Evolutionary conservation across 2,329 filamentous ascomycete species (phyloP).

Genomic region (Colletotrichum agaves): DNA sequence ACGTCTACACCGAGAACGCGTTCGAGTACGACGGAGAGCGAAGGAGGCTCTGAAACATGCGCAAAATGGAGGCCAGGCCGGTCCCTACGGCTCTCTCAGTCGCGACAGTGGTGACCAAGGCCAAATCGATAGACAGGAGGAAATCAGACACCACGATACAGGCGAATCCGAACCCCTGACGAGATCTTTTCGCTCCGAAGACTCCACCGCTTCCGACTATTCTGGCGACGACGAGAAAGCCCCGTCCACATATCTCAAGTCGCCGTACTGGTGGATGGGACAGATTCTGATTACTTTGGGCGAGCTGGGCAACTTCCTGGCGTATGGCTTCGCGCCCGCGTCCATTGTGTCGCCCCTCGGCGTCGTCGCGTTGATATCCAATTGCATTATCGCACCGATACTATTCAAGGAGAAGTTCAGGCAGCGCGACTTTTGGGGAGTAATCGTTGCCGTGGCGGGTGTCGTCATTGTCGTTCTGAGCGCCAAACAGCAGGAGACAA

Average conservation of each 20-base stretch:
- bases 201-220: constrained; percentile 51
- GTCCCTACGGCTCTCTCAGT: constrained; percentile 50
- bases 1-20: constrained; percentile 77
- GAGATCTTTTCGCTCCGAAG: constrained; percentile 59
- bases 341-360: constrained; percentile 97
- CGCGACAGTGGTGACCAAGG: constrained; percentile 22
- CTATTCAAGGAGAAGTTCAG: constrained; percentile 94
- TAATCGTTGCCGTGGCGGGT: constrained; percentile 85
- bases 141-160: constrained; percentile 44
- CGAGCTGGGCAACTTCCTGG: constrained; percentile 95
- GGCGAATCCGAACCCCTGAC: constrained; percentile 64
- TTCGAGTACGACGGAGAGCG: constrained; percentile 65
- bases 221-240: constrained; percentile 49
- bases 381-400: constrained; percentile 94
- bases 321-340: constrained; percentile 96
- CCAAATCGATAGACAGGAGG: constrained; percentile 9
- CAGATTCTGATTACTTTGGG: constrained; percentile 93
- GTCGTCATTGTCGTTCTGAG: constrained; percentile 94
- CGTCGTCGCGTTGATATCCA: constrained; percentile 95
- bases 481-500: constrained; percentile 88
- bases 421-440: constrained; percentile 85
- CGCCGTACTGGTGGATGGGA: constrained; percentile 96
- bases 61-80: constrained; percentile 44
- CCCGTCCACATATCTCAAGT: constrained; percentile 82
- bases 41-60: constrained; percentile 63